These are phyloP conservation scores for Tolypocladium nubicola DNA, from an alignment of 2,329 filamentous ascomycete species.

Conservation along the genomic window DNA sequence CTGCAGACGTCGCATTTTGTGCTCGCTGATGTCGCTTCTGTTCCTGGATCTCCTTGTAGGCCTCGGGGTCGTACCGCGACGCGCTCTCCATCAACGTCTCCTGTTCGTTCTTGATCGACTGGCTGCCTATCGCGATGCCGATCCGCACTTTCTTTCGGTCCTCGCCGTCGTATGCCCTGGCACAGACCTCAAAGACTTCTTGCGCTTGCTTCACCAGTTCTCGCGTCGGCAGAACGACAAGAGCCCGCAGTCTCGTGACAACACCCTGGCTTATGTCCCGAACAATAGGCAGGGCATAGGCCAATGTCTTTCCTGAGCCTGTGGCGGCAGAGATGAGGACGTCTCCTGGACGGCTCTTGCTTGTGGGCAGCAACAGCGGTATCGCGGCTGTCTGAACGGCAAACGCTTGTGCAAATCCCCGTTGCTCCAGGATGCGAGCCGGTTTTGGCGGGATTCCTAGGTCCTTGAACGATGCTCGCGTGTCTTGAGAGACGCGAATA, in stretches of 20 bases:
- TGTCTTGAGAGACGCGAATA: constrained; percentile 52
- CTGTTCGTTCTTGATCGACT: constrained; percentile 59
- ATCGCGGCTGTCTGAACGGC: constrained; percentile 45
- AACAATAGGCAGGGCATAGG: constrained; percentile 80
- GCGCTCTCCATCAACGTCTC: constrained; percentile 33
- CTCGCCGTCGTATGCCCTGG: constrained; percentile 44
- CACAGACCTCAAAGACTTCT: constrained; percentile 65
- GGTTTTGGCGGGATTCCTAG: constrained; percentile 53
- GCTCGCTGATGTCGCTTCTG: constrained; percentile 5
- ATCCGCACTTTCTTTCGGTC: constrained; percentile 61
- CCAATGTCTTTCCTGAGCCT: constrained; percentile 89
- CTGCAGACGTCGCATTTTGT: constrained; percentile 3
- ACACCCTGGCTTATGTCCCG: constrained; percentile 57
- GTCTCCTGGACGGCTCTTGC: constrained; percentile 57
- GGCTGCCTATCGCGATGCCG: constrained; percentile 73
- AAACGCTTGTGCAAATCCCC: constrained; percentile 34
- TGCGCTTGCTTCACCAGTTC: constrained; percentile 83
- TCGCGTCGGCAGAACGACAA: constrained; percentile 84
- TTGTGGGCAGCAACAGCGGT: constrained; percentile 63
- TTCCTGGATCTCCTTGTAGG: constrained; percentile 25
- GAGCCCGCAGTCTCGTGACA: constrained; percentile 59
- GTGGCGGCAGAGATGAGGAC: constrained; percentile 87
- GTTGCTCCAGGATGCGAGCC: constrained; percentile 51
- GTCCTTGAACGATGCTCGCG: constrained; percentile 48
- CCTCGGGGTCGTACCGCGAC: constrained; percentile 52